Evolutionary conservation across 108 stramenopile species (phyloP).

Genomic region (Nitzschia palea): DNA sequence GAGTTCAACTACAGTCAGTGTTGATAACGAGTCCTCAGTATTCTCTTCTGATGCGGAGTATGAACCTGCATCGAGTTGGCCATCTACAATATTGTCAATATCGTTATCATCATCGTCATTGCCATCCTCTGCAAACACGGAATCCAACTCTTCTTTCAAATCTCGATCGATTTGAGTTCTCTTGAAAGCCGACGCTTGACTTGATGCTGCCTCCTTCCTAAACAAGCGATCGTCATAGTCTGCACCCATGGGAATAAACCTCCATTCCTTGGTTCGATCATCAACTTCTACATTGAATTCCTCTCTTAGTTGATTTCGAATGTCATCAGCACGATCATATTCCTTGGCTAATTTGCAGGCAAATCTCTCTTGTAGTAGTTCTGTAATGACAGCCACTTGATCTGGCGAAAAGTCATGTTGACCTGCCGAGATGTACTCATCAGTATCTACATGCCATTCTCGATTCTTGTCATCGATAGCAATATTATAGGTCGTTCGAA

Average conservation of each 20-base stretch:
- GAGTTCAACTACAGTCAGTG: constrained; percentile 53
- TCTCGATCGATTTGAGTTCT: not conserved
- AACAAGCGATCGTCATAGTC: too few relatives aligned
- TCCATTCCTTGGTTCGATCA: constrained; percentile 58
- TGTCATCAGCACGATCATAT: constrained; percentile 58
- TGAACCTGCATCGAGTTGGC: too few relatives aligned
- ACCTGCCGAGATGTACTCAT: constrained; percentile 7
- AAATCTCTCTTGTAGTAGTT: constrained; percentile 26
- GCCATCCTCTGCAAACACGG: constrained; percentile 7
- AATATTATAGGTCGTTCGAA: constrained; percentile 40
- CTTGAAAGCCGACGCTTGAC: not conserved
- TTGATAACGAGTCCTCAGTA: constrained; percentile 34
- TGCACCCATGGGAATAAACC: not conserved
- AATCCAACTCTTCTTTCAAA: not conserved
- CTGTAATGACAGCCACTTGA: not conserved
- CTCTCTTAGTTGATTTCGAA: constrained; percentile 50
- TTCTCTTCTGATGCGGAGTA: not conserved
- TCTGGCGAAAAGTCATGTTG: not conserved
- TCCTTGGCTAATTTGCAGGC: constrained; percentile 42
- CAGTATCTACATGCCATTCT: constrained; percentile 44
- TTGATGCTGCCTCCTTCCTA: not conserved
- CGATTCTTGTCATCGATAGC: constrained; percentile 49
- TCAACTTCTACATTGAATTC: constrained; percentile 49
- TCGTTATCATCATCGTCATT: constrained; percentile 9
- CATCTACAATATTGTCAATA: not conserved